Percentiles rank a stretch among this genome's conserved stretches.
phyloP scores from a whole-genome alignment of 1,284 basidiomycete species.

The Ceratobasidium sp. region DNA sequence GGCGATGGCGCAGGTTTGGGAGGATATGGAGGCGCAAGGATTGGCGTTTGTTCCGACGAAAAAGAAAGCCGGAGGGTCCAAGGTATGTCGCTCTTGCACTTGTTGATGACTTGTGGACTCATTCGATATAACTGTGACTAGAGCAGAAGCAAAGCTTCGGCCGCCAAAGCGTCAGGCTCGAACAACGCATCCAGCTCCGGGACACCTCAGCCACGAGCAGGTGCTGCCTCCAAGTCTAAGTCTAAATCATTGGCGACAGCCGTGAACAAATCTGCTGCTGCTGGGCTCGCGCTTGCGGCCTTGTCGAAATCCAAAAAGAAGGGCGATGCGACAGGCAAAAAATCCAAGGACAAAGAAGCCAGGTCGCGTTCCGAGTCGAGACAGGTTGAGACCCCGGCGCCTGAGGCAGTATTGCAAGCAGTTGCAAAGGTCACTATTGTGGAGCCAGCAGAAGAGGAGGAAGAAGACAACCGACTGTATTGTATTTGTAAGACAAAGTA shows the following conservation, averaged over 20 bases:
- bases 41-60: background rate
- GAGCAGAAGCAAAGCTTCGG: slow-evolving; percentile 27
- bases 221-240: slow-evolving; percentile 34
- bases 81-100: background rate
- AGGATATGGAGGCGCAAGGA: slow-evolving; percentile 37
- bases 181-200: slow-evolving; percentile 26
- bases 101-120: background rate
- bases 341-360: slow-evolving; percentile 35
- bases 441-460: slow-evolving; percentile 60
- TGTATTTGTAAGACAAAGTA: slow-evolving; percentile 86
- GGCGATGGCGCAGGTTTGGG: slow-evolving; percentile 37
- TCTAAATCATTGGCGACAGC: slow-evolving; percentile 37
- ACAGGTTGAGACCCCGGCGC: slow-evolving; percentile 39
- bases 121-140: background rate
- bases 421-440: slow-evolving; percentile 30
- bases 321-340: slow-evolving; percentile 30
- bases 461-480: slow-evolving; percentile 81
- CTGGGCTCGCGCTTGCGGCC: slow-evolving; percentile 36
- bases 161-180: slow-evolving; percentile 28
- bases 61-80: slow-evolving; percentile 35
- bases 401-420: slow-evolving; percentile 22
- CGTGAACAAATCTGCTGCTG: slow-evolving; percentile 36
- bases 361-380: slow-evolving; percentile 43
- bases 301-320: slow-evolving; percentile 44
- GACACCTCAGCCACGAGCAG: slow-evolving; percentile 40